Base-by-base conservation (phyloP, 345 rosid genomes). In the Populus deltoides region DNA sequence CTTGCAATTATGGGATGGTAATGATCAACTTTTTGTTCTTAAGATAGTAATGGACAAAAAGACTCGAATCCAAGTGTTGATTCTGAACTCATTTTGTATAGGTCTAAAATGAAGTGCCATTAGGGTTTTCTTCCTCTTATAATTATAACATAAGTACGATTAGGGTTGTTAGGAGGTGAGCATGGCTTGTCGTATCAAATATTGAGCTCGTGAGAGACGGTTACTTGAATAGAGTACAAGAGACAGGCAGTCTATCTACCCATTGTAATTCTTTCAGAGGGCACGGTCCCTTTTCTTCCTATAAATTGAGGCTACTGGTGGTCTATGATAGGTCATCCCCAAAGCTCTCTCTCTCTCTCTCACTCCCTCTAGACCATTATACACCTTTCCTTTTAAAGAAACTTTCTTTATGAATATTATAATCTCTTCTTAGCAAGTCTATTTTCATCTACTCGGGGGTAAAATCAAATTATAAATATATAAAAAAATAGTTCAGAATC, bases 341-440 rank as follows among this genome's bases (percentile, higher is more conserved):
- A 24, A 49, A 31, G 36, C 43, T 39, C 43, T 39, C 11, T 47
- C 76, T 66, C 43, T 36, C 39, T 72, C 79, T 61, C 20, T 13
- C 66, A 20, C 15, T n/a, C 24, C 31, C 36, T 31, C 55, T 12
- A 67, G 18, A 18, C 8, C 35, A 4, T 77, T 25, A 41, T 36
- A 12, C 33, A 8, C 17, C 77, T 77, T 82, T 84, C 87, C 89
- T 80, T 82, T 80, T 80, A 62, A 73, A 80, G 87, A 73, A 85
- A 81, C 77, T 69, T 53, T 61, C 43, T 39, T 62, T 75, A 35
- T 31, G 13, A 24, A 38, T 29, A 22, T n/a, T 4, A 38, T 33
- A 18, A 11, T 41, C 55, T 70, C 55, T 12, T 61, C 25, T 12
- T 7, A 61, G 7, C 66, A 61, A 24, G 29, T 61, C 18, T 16